These are phyloP conservation scores for Verbena officinalis DNA, from an alignment of 257 asterid species.

Conservation along the genomic window DNA sequence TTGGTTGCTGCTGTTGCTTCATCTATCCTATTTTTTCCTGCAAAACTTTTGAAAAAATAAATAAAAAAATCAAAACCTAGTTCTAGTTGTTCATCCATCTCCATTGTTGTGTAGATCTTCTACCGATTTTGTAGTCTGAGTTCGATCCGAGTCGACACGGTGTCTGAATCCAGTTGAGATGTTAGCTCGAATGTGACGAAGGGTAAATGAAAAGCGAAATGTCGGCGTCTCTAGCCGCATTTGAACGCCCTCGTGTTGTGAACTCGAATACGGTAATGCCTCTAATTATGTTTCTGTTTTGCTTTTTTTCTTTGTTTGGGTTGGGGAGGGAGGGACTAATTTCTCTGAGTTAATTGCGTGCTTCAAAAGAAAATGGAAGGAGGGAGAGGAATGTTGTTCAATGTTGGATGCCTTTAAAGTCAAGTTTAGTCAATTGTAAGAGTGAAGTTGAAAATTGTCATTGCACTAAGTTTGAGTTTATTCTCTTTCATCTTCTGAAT, in stretches of 20 bases:
- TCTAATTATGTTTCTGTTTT: not conserved
- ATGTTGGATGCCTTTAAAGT: constrained; percentile 25
- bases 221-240: constrained; percentile 80
- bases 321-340: too few species aligned
- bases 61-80: not conserved
- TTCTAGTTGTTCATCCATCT: constrained; percentile 21
- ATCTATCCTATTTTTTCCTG: constrained; percentile 17
- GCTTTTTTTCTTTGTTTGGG: not conserved
- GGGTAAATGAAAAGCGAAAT: constrained; percentile 37
- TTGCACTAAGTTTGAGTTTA: constrained; percentile 15
- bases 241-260: constrained; percentile 78
- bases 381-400: not conserved
- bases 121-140: constrained; percentile 21
- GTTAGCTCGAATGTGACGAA: constrained; percentile 34
- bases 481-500: not conserved
- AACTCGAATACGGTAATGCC: constrained; percentile 71
- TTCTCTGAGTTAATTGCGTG: constrained; percentile 23
- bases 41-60: not conserved
- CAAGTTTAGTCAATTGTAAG: constrained; percentile 37
- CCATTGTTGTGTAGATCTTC: constrained; percentile 38
- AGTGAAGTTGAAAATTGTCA: constrained; percentile 11
- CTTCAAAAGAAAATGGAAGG: constrained; percentile 25
- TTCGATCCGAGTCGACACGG: constrained; percentile 43
- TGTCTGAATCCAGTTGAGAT: constrained; percentile 33
- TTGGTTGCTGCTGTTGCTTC: constrained; percentile 36